Conservation (phyloP, 1,139 yeast genomes). For the Meyerozyma sp. region DNA sequence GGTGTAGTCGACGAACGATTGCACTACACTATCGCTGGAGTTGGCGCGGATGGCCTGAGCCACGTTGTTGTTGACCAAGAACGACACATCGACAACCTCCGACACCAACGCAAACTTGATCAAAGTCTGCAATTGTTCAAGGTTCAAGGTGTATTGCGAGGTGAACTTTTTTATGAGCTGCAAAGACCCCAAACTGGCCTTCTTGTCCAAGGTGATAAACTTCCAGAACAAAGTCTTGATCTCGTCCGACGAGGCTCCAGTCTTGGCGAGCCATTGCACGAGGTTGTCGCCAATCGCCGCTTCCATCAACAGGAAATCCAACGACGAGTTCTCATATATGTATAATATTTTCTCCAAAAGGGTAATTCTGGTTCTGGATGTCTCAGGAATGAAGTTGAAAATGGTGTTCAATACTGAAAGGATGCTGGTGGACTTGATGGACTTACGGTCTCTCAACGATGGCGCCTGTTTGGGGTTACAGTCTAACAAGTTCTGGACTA, state of each 20-base stretch:
- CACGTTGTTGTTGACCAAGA: slow-evolving; percentile 38
- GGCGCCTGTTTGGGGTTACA: slow-evolving; percentile 35
- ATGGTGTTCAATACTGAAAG: slow-evolving; percentile 39
- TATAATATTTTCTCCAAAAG: slow-evolving; percentile 30
- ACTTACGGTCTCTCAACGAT: slow-evolving; percentile 43
- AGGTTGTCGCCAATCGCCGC: slow-evolving; percentile 34
- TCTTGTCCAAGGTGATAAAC: slow-evolving; percentile 32
- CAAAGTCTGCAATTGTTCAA: slow-evolving; percentile 29
- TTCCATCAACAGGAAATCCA: slow-evolving; percentile 32
- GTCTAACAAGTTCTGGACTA: slow-evolving; percentile 27
- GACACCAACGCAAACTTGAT: slow-evolving; percentile 35
- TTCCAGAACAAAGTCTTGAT: slow-evolving; percentile 29
- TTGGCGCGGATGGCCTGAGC: slow-evolving; percentile 22
- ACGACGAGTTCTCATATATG: slow-evolving; percentile 25
- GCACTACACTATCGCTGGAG: slow-evolving; percentile 19
- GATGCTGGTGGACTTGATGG: slow-evolving; percentile 39
- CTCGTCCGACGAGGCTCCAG: neutral
- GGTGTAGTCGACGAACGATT: slow-evolving; percentile 28
- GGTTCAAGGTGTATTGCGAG: slow-evolving; percentile 16
- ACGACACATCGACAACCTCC: slow-evolving; percentile 40
- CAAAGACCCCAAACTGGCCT: slow-evolving; percentile 26
- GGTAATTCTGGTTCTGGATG: slow-evolving; percentile 27
- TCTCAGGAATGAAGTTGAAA: slow-evolving; percentile 39
- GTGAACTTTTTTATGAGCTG: slow-evolving; percentile 34
- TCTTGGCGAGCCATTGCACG: slow-evolving; percentile 29